Base-by-base conservation (phyloP, 257 asterid genomes). In the Penstemon barbatus region DNA sequence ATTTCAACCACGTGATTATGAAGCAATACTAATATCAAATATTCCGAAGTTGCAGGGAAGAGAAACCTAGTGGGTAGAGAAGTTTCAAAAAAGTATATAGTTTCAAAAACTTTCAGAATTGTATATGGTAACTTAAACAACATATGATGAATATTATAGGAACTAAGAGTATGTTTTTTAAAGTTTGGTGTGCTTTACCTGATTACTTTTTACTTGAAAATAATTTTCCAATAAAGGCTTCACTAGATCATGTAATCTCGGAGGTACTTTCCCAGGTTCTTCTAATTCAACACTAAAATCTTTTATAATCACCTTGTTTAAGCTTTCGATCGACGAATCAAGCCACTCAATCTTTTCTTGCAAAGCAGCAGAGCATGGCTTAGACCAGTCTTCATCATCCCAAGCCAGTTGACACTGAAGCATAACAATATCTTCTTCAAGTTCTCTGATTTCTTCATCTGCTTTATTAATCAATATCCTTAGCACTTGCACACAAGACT, bases 371-470 rank as follows among this genome's bases (percentile, higher is more conserved):
- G 78, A 74, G 78, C 73, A 76, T 50, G 55, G 62, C 51, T 76
- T 62, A 62, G 81, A 78, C 90, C 82, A 77, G 48, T 63, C 58
- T 62, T 79, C 83, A 66, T 84, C 81, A 65, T 65, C 72, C 83
- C 79, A 76, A 69, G 69, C 63, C 68, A 74, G 75, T 63, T 82
- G 80, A 56, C 84, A 71, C 73, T 74, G 78, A 67, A 82, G 80
- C 75, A 81, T 71, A 75, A 78, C 11, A 53, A 81, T 59, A 65
- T 89, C 87, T 70, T 80, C 85, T 69, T 84, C 87, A 73, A 84
- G 79, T 73, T 80, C 73, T 7, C 45, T 6, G 46, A 86, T 78
- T 40, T 83, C 91, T 43, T 77, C 53, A 71, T 89, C 85, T 45
- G 83, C 88, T 66, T 80, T 83, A 68, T 72, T 68, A 11, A 65